These are phyloP conservation scores for Pistacia integerrima DNA, from an alignment of 345 rosid species.

Conservation along the genomic window DNA sequence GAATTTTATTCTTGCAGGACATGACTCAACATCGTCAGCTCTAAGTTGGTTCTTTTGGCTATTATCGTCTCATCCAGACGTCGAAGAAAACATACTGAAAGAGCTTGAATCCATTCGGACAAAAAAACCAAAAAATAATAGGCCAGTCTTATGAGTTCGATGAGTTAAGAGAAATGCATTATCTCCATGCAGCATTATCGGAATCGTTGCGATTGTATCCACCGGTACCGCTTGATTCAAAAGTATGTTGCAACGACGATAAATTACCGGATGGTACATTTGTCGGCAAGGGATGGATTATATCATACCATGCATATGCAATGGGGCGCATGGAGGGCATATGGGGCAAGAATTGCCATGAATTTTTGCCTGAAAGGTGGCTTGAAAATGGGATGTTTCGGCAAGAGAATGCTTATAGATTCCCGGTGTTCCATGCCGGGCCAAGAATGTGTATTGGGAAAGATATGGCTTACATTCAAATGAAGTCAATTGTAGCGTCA, in stretches of 20 bases:
- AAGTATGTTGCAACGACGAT: not conserved
- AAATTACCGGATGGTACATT: not conserved
- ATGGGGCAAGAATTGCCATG: no score
- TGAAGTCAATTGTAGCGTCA: no score
- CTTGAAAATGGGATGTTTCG: no score
- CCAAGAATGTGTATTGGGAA: no score
- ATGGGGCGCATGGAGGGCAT: no score
- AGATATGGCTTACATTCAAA: no score
- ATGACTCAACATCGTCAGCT: not conserved
- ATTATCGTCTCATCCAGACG: not conserved
- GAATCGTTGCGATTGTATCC: not conserved
- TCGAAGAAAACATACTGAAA: not conserved
- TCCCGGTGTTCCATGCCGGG: no score
- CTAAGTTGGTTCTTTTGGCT: constrained; percentile 3
- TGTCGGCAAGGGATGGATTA: not conserved
- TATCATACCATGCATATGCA: not conserved
- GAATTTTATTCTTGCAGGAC: not conserved
- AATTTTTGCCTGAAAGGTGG: no score
- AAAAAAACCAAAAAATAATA: not conserved
- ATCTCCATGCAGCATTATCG: not conserved
- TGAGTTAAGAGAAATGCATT: not conserved
- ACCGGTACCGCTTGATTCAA: not conserved
- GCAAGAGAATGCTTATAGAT: no score
- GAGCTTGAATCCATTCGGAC: not conserved
- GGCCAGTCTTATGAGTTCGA: not conserved